phyloP scores from a whole-genome alignment of 352 stramenopile genomes.

The Pythium chondricola region DNA sequence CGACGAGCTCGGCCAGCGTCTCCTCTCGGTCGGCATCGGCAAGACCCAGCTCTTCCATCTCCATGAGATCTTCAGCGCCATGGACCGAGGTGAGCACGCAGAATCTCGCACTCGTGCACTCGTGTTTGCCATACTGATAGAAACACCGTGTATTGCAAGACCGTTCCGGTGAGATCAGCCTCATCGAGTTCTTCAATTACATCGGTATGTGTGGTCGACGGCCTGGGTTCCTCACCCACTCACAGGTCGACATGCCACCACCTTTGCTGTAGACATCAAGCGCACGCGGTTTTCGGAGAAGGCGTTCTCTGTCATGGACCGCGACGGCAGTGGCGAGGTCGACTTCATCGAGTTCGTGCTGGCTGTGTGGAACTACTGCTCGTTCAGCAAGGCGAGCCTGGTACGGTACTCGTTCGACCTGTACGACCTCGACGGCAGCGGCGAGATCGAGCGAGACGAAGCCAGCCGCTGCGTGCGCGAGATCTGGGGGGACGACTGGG shows the following conservation, averaged over 20 bases:
- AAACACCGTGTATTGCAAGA: constrained; percentile 17
- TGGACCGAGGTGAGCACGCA: constrained; percentile 33
- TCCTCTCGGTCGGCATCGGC: constrained; percentile 35
- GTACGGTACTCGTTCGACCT: constrained; percentile 69
- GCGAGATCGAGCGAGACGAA: constrained; percentile 57
- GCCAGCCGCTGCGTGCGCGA: constrained; percentile 42
- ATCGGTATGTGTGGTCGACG: constrained; percentile 25
- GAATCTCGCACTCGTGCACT: no score
- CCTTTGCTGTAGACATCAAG: constrained; percentile 34
- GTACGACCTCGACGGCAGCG: constrained; percentile 63
- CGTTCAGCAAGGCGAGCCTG: constrained; percentile 53
- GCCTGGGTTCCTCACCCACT: no score
- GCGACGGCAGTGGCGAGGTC: constrained; percentile 54
- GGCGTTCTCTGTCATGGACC: constrained; percentile 67
- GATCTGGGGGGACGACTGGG: constrained; percentile 54
- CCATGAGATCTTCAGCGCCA: constrained; percentile 44
- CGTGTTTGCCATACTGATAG: background rate
- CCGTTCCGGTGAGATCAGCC: constrained; percentile 56
- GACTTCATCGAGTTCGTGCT: constrained; percentile 75
- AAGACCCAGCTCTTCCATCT: constrained; percentile 42
- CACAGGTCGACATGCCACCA: no score
- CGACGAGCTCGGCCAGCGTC: constrained; percentile 27
- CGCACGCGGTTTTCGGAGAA: constrained; percentile 64
- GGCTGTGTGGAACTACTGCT: constrained; percentile 77
- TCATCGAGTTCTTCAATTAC: constrained; percentile 66